These are phyloP conservation scores for Scheffersomyces lignosus DNA, from an alignment of 805 yeast species.

Conservation along the genomic window DNA sequence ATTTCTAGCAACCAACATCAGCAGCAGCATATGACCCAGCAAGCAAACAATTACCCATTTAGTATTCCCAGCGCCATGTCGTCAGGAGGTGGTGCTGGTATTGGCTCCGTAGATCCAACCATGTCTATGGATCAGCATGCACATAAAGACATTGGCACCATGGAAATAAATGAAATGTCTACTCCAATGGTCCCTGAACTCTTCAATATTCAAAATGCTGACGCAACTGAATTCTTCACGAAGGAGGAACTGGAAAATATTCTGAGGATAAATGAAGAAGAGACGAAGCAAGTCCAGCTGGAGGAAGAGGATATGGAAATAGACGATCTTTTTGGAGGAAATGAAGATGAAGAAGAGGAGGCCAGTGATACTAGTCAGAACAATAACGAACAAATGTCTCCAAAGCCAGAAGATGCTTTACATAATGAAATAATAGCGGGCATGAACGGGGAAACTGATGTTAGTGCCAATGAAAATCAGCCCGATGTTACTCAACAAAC, in stretches of 20 bases:
- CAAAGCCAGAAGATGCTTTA: background rate
- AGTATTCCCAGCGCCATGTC: conserved; percentile 15
- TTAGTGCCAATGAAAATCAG: no score
- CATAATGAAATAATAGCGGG: no score
- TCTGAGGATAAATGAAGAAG: conserved; percentile 2
- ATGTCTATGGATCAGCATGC: conserved; percentile 11
- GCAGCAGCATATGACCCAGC: background rate
- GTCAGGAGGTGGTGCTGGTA: conserved; percentile 7
- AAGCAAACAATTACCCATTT: conserved; percentile 6
- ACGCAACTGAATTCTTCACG: conserved; percentile 12
- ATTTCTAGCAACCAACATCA: conserved; percentile 19
- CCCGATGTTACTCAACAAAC: no score
- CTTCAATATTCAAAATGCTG: conserved; percentile 12
- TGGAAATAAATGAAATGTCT: conserved; percentile 11
- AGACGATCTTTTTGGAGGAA: conserved; percentile 32
- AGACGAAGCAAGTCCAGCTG: conserved; percentile 4
- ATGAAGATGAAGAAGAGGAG: conserved; percentile 15
- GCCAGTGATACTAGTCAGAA: conserved; percentile 1
- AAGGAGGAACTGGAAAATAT: conserved; percentile 1
- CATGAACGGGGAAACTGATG: background rate
- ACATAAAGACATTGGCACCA: conserved; percentile 12
- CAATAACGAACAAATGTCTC: background rate
- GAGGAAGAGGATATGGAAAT: conserved; percentile 26
- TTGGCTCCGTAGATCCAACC: conserved; percentile 7
- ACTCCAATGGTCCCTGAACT: conserved; percentile 13